Evolutionary conservation across 1,139 yeast genomes (phyloP).

Genomic region (Pichia sp.): DNA sequence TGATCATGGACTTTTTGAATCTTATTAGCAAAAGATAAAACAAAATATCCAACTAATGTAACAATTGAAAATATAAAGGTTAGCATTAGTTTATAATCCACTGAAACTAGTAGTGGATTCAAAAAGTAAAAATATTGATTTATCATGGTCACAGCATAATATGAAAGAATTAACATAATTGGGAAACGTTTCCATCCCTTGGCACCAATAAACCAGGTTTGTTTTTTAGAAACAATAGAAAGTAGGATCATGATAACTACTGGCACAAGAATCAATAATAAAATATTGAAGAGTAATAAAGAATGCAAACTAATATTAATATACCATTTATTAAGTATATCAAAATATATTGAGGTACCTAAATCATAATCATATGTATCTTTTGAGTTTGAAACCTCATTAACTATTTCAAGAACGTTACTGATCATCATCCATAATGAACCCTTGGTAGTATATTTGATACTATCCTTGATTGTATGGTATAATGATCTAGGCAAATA

Average conservation of each 20-base stretch:
- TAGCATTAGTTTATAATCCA: conserved; percentile 46
- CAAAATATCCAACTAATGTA: conserved; percentile 47
- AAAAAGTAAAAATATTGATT: conserved; percentile 32
- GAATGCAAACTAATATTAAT: conserved; percentile 45
- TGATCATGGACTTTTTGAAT: conserved; percentile 63
- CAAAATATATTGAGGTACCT: conserved; percentile 41
- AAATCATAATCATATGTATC: conserved; percentile 35
- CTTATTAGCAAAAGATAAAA: conserved; percentile 47
- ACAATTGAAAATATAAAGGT: conserved; percentile 40
- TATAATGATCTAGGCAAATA: conserved; percentile 74
- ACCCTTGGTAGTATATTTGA: conserved; percentile 52
- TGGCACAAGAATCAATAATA: conserved; percentile 50
- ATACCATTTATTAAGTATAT: conserved; percentile 50
- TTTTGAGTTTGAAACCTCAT: conserved; percentile 34
- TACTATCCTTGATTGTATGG: conserved; percentile 72
- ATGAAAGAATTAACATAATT: conserved; percentile 42
- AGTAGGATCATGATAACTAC: conserved; percentile 43
- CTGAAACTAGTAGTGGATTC: conserved; percentile 57
- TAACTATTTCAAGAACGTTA: conserved; percentile 54
- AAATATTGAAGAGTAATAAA: conserved; percentile 42
- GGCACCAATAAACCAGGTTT: conserved; percentile 43
- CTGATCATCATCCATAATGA: conserved; percentile 82
- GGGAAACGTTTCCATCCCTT: conserved; percentile 52
- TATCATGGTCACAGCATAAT: conserved; percentile 33
- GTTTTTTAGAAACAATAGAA: conserved; percentile 39